Percentiles rank a stretch among this genome's conserved stretches.
Conservation (phyloP, 2,329 filamentous ascomycete species). For the Paracamarosporium sp. region DNA sequence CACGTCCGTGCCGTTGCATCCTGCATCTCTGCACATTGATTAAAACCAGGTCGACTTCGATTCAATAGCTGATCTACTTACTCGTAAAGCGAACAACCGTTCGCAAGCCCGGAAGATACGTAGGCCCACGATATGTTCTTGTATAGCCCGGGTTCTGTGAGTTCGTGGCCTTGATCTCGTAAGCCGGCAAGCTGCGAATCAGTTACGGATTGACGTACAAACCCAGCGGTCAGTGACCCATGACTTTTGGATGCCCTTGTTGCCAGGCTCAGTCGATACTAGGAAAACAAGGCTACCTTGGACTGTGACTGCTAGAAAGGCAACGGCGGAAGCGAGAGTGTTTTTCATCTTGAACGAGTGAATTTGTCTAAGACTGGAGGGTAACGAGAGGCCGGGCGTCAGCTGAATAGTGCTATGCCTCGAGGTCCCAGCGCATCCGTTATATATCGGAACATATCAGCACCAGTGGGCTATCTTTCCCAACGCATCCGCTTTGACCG, state of each 20-base stretch:
- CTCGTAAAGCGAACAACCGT: slow-evolving; percentile 28
- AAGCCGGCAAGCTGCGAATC: background rate
- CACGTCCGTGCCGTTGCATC: slow-evolving; percentile 20
- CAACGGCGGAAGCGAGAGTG: slow-evolving; percentile 5
- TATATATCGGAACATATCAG: background rate
- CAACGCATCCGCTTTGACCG: background rate
- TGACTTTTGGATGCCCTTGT: slow-evolving; percentile 17
- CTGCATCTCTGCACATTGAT: slow-evolving; percentile 14
- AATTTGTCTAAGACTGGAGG: too few species aligned
- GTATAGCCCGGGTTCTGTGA: slow-evolving; percentile 20
- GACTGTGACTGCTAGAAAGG: slow-evolving; percentile 2
- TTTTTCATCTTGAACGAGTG: slow-evolving; percentile 49
- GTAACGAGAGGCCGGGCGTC: too few species aligned
- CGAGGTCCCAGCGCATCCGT: background rate
- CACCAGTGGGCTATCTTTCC: background rate
- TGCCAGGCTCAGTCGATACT: slow-evolving; percentile 20
- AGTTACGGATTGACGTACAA: slow-evolving; percentile 6
- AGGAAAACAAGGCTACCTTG: slow-evolving; percentile 22
- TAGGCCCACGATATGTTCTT: slow-evolving; percentile 29
- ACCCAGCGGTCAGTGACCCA: slow-evolving; percentile 27
- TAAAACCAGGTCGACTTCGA: background rate
- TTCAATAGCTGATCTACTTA: slow-evolving; percentile 10
- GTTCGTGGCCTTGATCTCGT: slow-evolving; percentile 11
- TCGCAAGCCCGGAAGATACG: slow-evolving; percentile 26
- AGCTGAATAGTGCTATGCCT: background rate